Percentiles rank a stretch among this genome's conserved stretches.
phyloP scores from a whole-genome alignment of 164 flowering plant genomes.

The Sextonia rubra region DNA sequence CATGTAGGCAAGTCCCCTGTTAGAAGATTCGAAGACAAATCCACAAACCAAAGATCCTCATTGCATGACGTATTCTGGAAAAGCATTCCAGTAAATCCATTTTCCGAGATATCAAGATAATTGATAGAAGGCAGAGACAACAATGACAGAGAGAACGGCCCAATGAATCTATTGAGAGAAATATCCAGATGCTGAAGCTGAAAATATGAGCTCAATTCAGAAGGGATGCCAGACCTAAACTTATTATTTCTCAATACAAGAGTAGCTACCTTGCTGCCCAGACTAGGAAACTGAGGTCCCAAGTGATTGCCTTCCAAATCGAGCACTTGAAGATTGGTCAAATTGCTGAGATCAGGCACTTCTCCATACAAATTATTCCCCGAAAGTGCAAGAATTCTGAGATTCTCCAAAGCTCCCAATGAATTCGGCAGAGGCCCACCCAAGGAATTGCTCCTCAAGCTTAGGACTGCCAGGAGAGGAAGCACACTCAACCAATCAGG shows the following conservation, averaged over 20 bases:
- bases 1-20: constrained; percentile 74
- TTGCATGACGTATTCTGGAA: constrained; percentile 58
- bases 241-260: constrained; percentile 66
- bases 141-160: constrained; percentile 62
- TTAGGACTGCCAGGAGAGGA: constrained; percentile 57
- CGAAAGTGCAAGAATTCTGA: constrained; percentile 71
- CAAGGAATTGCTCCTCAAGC: constrained; percentile 65
- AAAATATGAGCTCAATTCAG: constrained; percentile 52
- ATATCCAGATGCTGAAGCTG: constrained; percentile 72
- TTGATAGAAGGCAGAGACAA: constrained; percentile 67
- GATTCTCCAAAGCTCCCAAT: constrained; percentile 44
- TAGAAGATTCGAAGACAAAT: constrained; percentile 77
- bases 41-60: constrained; percentile 48
- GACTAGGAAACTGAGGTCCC: constrained; percentile 72
- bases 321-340: constrained; percentile 84
- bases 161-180: constrained; percentile 73
- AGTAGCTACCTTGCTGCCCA: constrained; percentile 50
- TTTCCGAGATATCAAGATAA: constrained; percentile 56
- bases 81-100: constrained; percentile 80
- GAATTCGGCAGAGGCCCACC: constrained; percentile 62
- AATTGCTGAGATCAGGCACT: constrained; percentile 74
- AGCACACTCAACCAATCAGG: constrained; percentile 60
- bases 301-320: constrained; percentile 66
- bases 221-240: constrained; percentile 64
- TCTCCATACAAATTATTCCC: constrained; percentile 62